Conservation (phyloP, 2,329 filamentous ascomycete genomes). For the Ophiostoma himal-ulmi region DNA sequence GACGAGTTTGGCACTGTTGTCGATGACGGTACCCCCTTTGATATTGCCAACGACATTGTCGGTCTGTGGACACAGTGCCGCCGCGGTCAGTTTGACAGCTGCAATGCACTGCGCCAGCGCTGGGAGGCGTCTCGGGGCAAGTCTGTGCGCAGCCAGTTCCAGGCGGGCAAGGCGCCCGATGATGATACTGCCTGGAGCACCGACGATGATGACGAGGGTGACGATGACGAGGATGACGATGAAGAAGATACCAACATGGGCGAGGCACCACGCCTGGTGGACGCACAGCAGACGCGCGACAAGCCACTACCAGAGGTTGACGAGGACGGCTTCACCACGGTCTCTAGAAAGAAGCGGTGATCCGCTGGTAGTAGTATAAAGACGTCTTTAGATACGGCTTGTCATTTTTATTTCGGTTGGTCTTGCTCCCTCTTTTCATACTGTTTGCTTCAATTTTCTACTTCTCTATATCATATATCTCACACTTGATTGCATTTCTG, state of each 20-base stretch:
- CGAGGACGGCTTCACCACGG: slow-evolving; percentile 75
- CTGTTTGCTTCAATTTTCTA: background rate
- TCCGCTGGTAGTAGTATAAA: background rate
- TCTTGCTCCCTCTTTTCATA: background rate
- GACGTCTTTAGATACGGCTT: background rate
- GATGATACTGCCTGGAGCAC: slow-evolving; percentile 56
- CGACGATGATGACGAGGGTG: slow-evolving; percentile 49
- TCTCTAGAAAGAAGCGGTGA: slow-evolving; percentile 61
- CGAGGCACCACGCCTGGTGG: slow-evolving; percentile 57
- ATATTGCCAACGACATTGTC: slow-evolving; percentile 68
- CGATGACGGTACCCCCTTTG: slow-evolving; percentile 77
- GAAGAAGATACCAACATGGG: slow-evolving; percentile 56
- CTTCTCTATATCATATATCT: background rate
- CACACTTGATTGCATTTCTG: background rate
- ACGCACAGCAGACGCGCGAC: slow-evolving; percentile 44
- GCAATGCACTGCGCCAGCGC: slow-evolving; percentile 56
- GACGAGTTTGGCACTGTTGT: slow-evolving; percentile 94
- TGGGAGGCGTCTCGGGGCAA: slow-evolving; percentile 58
- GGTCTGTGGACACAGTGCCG: slow-evolving; percentile 58
- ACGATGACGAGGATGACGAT: slow-evolving; percentile 52
- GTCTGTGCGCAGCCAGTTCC: slow-evolving; percentile 49
- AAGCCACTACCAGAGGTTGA: slow-evolving; percentile 66
- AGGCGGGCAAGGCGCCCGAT: slow-evolving; percentile 50
- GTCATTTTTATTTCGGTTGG: background rate
- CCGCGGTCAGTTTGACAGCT: slow-evolving; percentile 59